Base-by-base conservation (phyloP, 1,139 yeast genomes). In the Nakaseomyces sp. region DNA sequence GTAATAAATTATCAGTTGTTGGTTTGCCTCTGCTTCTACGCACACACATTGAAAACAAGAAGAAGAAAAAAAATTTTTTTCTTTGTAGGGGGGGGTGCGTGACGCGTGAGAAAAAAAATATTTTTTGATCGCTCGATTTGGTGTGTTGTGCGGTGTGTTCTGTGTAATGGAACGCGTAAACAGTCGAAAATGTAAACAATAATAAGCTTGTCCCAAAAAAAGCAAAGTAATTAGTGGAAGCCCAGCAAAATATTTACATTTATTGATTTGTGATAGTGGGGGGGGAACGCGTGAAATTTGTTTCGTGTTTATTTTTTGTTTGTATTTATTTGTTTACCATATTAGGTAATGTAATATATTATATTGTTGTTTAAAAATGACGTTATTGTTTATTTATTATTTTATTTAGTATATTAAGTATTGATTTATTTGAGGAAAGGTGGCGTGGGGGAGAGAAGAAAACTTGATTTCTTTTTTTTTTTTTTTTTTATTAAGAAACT, bases 31-130 rank as follows among this genome's bases (percentile, higher is more conserved):
- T n/a, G n/a, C n/a, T n/a, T n/a, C n/a, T n/a, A n/a, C n/a, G n/a
- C n/a, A n/a, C n/a, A n/a, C n/a, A n/a, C n/a, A n/a, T n/a, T n/a
- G n/a, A n/a, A n/a, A n/a, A n/a, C n/a, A n/a, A n/a, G n/a, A n/a
- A n/a, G n/a, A n/a, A n/a, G n/a, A n/a, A n/a, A n/a, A n/a, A n/a
- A n/a, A n/a, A n/a, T n/a, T n/a, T n/a, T n/a, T n/a, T n/a, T n/a
- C n/a, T n/a, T n/a, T n/a, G n/a, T n/a, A n/a, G n/a, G n/a, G n/a
- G n/a, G n/a, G 24, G 17, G 36, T 17, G 36, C 15, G 36, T 9
- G 36, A 32, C 36, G 36, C 36, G 36, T 32, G 36, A 32, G 12
- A 32, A 32, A n/a, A n/a, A n/a, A n/a, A n/a, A n/a, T n/a, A 10
- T 17, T 17, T 17, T 17, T 12, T 15, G 12, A 18, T 17, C 24